Evolutionary conservation across 2,329 filamentous ascomycete species (phyloP), one percentile per base, ranked within the genome.

Genomic region (Talaromyces sp.): DNA sequence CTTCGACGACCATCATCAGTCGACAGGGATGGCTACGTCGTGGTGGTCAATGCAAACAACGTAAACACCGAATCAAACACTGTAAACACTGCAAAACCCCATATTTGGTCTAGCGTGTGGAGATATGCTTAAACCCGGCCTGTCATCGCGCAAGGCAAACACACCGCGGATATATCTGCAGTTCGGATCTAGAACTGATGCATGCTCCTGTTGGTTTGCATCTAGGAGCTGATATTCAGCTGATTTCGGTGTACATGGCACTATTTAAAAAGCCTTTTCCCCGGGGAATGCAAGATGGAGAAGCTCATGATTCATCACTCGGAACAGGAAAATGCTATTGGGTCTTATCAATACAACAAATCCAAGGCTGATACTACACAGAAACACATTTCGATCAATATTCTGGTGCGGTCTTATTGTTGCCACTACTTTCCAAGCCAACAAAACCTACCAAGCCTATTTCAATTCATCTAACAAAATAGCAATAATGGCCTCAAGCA

Each of bases 11-110:
- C 22, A 49, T 27, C 19, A 5, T 4, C 24, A n/a, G n/a, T 31
- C 2, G 47, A 50, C 11, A 27, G n/a, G 7, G 43, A 22, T 47
- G n/a, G 39, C 13, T n/a, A 22, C 19, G 43, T 50, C 9, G 22
- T n/a, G 13, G 24, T 31, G 16, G 14, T 6, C n/a, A 31, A 19
- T 54, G 50, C 50, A 54, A 54, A 54, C 50, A 39, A 56, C 1
- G 24, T 37, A 56, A 39, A 37, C 31, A 37, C 19, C n/a, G 13
- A 16, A 47, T 31, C 61, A 63, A 63, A 63, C 61, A 63, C 5
- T 56, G n/a, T 4, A 63, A 63, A 63, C 50, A 57, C 10, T 35
- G 39, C 61, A 63, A 63, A 56, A n/a, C 1, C 2, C 56, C 56
- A 16, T 3, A 45, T 45, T 14, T n/a, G 22, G 56, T 14, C 56